A percentile compares a stretch with the other conserved stretches of the same genome.
phyloP scores from a whole-genome alignment of 2,329 filamentous ascomycete genomes.

The Xylariales sp. region DNA sequence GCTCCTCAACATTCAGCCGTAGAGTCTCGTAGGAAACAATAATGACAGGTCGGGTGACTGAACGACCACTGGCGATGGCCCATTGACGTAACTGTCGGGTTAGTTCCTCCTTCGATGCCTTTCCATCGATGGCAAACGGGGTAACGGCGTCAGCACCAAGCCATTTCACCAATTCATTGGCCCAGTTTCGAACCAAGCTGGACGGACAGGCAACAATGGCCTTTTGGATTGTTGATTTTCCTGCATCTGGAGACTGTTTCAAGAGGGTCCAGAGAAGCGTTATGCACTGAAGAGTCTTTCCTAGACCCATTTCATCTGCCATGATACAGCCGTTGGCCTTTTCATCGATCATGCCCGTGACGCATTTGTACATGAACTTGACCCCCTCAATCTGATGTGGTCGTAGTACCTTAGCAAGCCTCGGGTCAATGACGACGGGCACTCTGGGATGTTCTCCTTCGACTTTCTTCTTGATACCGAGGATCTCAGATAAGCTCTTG shows the following conservation, averaged over 20 bases:
- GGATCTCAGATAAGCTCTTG: conserved; percentile 90
- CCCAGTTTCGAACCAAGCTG: conserved; percentile 96
- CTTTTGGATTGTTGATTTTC: conserved; percentile 89
- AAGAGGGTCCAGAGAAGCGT: conserved; percentile 93
- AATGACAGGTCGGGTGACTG: conserved; percentile 85
- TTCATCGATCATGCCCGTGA: conserved; percentile 90
- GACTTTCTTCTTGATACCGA: conserved; percentile 91
- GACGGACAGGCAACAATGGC: conserved; percentile 96
- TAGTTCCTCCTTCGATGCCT: conserved; percentile 90
- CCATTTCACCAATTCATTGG: conserved; percentile 96
- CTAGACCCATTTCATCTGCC: conserved; percentile 98
- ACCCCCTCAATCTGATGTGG: conserved; percentile 98
- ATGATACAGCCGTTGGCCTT: conserved; percentile 98
- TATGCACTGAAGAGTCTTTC: conserved; percentile 97
- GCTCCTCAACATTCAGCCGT: conserved; percentile 81
- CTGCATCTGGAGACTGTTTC: conserved; percentile 94
- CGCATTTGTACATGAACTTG: conserved; percentile 92
- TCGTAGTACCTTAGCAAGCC: conserved; percentile 79
- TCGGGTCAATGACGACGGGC: conserved; percentile 95
- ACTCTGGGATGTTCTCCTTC: conserved; percentile 75
- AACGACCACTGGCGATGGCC: conserved; percentile 85
- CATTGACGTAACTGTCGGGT: conserved; percentile 88
- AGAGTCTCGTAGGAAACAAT: conserved; percentile 98
- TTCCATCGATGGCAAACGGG: conserved; percentile 95
- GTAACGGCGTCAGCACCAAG: conserved; percentile 85